Evolutionary conservation across 129 eudicot species (phyloP).

Genomic region (Centaurea solstitialis): DNA sequence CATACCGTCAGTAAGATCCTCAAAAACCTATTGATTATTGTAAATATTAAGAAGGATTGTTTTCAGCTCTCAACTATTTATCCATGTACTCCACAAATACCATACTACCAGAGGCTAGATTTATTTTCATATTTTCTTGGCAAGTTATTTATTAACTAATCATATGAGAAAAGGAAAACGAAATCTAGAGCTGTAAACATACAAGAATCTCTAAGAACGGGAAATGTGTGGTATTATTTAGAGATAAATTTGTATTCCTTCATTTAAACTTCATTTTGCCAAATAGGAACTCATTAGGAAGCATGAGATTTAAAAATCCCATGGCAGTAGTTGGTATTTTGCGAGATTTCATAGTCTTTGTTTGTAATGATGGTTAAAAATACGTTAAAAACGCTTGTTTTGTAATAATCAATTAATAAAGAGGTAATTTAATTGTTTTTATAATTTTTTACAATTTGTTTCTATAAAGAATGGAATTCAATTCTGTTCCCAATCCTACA

Average conservation of each 20-base stretch:
- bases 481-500: too few species aligned
- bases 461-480: too few species aligned
- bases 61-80: not conserved
- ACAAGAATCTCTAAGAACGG: not conserved
- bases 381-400: too few species aligned
- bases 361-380: not conserved
- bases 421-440: too few species aligned
- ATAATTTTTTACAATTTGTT: too few species aligned
- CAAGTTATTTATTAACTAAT: too few species aligned
- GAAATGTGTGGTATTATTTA: not conserved
- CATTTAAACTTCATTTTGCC: not conserved
- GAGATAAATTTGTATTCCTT: not conserved
- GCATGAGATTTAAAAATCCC: not conserved
- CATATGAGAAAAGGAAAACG: not conserved
- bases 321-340: not conserved
- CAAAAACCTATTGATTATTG: not conserved
- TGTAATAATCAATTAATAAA: too few species aligned
- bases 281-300: too few species aligned
- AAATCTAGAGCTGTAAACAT: not conserved
- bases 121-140: not conserved
- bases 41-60: not conserved
- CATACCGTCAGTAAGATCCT: not conserved
- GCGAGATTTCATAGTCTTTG: not conserved
- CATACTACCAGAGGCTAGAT: not conserved
- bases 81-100: not conserved